Base-by-base conservation (phyloP, 148 eudicot species). In the Selenicereus undatus region DNA sequence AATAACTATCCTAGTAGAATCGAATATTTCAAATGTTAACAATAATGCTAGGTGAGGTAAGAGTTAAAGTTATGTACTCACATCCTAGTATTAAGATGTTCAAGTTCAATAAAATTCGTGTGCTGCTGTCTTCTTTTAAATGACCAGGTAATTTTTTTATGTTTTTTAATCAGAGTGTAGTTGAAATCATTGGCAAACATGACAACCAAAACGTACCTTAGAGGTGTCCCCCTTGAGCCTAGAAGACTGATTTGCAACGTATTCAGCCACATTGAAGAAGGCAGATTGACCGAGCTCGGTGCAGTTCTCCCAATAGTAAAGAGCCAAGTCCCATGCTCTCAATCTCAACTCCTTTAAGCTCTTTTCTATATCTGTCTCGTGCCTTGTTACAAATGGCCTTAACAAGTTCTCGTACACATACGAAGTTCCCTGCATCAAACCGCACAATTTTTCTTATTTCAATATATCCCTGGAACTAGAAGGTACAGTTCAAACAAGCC, bases 301-400 rank as follows among this genome's bases (percentile, higher is more conserved):
- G 66, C 92, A 93, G 75, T 91, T 95, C 35, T 93, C 90, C 90
- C 89, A 90, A 83, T 95, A 91, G 82, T 88, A 86, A 35, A 93
- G 84, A 50, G 89, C 89, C 86, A 91, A 78, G 74, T 95, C 91
- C 97, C 94, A 93, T 11, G 88, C 91, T 81, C 88, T 90, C 11
- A 86, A 82, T 72, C 93, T 86, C 80, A 91, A 32, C 74, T 91
- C 97, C 39, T 82, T 68, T 14, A 95, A 76, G 39, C 86, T 86
- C 83, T 83, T 74, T 62, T 95, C 98, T 8, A 95, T 91, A 50
- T 90, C 97, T 20, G 92, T 87, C 85, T 91, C 98, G 24, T 93
- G 93, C 76, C 56, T 88, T 2, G 90, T 71, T 20, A 93, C 91
- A 70, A 82, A 90, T 3, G 98, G 97, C 78, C 93, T 66, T 77